These are phyloP conservation scores for Novymonas esmeraldas DNA, from an alignment of 208 protist genomes.

Conservation along the genomic window DNA sequence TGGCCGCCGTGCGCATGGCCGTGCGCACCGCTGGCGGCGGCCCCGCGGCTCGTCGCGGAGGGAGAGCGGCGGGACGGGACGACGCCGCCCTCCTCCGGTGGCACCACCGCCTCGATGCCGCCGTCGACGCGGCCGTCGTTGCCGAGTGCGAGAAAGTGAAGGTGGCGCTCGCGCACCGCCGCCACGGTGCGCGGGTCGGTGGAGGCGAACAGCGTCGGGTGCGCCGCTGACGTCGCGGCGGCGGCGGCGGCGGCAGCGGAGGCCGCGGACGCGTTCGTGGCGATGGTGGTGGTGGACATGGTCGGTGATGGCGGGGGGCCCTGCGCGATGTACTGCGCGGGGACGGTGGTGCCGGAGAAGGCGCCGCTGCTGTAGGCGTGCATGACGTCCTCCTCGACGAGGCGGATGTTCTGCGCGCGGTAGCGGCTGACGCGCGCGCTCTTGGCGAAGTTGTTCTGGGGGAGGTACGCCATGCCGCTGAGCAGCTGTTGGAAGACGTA, in stretches of 20 bases:
- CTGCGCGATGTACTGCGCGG: neutral
- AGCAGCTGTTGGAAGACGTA: conserved; percentile 86
- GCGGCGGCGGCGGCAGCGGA: neutral
- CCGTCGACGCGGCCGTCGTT: conserved; percentile 72
- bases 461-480: conserved; percentile 55
- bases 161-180: conserved; percentile 50
- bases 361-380: conserved; percentile 44
- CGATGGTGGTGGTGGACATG: too few relatives aligned
- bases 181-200: conserved; percentile 16
- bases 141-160: conserved; percentile 55
- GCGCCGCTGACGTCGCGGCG: neutral
- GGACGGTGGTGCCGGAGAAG: neutral
- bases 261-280: neutral
- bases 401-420: conserved; percentile 61
- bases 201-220: conserved; percentile 17
- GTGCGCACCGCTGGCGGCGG: neutral
- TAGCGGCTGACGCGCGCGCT: conserved; percentile 60
- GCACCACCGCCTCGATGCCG: conserved; percentile 47
- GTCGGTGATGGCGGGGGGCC: neutral
- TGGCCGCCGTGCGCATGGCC: conserved; percentile 5
- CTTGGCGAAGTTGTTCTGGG: conserved; percentile 30
- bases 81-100: conserved; percentile 64
- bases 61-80: conserved; percentile 9
- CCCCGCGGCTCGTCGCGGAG: neutral
- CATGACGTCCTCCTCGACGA: conserved; percentile 70